phyloP scores from a whole-genome alignment of 139 green algal genomes.

The Coelastrella sp. region DNA sequence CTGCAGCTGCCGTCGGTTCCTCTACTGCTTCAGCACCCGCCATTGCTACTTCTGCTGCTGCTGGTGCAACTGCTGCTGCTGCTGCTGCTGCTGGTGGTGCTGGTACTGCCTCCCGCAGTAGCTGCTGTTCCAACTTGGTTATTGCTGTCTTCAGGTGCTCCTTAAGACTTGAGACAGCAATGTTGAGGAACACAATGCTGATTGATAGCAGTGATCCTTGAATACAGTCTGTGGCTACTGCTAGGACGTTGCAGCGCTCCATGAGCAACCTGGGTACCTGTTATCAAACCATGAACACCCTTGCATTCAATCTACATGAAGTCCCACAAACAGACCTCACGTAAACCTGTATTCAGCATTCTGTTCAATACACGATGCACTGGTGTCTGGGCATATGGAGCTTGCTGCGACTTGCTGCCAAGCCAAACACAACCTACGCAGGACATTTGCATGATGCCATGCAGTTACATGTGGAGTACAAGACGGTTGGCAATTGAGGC shows the following conservation, averaged over 20 bases:
- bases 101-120: conserved; percentile 22
- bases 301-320: too few species aligned
- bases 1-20: neutral
- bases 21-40: neutral
- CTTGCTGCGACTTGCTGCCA: too few species aligned
- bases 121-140: conserved; percentile 55
- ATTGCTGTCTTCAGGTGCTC: conserved; percentile 61
- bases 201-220: conserved; percentile 47
- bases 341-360: too few species aligned
- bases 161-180: conserved; percentile 41
- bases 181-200: conserved; percentile 50
- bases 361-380: too few species aligned
- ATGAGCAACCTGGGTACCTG: neutral
- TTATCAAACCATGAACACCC: neutral
- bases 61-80: conserved; percentile 19
- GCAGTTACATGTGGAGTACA: too few species aligned
- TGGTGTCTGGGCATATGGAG: too few species aligned
- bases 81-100: conserved; percentile 10
- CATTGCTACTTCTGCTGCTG: conserved; percentile 5
- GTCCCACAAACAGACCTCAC: too few species aligned
- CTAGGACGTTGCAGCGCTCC: conserved; percentile 34
- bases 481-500: too few species aligned
- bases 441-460: too few species aligned
- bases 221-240: conserved; percentile 68
- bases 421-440: too few species aligned